Evolutionary conservation across 805 yeast genomes (phyloP).

Genomic region (Isabelozyma heimii): DNA sequence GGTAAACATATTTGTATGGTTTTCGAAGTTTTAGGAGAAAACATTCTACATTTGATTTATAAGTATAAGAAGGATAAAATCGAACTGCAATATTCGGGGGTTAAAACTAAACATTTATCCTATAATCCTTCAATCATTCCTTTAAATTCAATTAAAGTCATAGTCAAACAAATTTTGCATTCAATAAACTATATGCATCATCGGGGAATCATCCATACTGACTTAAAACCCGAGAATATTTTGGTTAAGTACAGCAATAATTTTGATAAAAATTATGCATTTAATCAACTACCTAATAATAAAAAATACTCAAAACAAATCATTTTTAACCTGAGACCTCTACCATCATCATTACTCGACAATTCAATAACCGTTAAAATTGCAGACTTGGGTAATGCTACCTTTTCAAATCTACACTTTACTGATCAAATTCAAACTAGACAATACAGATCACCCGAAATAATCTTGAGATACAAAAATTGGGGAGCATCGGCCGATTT

Average conservation of each 20-base stretch:
- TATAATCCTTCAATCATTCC: conserved; percentile 33
- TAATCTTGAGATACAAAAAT: conserved; percentile 29
- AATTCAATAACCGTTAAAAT: conserved; percentile 53
- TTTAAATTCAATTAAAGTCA: conserved; percentile 50
- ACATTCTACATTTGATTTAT: conserved; percentile 47
- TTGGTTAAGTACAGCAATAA: conserved; percentile 12
- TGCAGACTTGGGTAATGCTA: conserved; percentile 92
- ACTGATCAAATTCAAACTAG: conserved; percentile 90
- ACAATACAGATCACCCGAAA: conserved; percentile 89
- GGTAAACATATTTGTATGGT: conserved; percentile 68
- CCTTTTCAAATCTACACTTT: conserved; percentile 76
- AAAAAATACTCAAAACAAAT: background rate
- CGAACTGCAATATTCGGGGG: background rate
- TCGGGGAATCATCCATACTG: conserved; percentile 38
- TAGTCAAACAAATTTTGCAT: conserved; percentile 52
- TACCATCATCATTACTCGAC: background rate
- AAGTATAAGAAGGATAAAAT: conserved; percentile 33
- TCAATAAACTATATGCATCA: conserved; percentile 60
- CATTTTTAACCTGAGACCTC: background rate
- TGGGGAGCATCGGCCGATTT: conserved; percentile 67
- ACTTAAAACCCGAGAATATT: conserved; percentile 42
- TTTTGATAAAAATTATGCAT: conserved; percentile 4
- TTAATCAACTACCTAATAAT: conserved; percentile 8
- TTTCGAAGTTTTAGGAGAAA: conserved; percentile 64
- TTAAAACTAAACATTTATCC: background rate